These are phyloP conservation scores for Leccinellum rugosiceps DNA, from an alignment of 768 basidiomycete genomes.

Conservation along the genomic window DNA sequence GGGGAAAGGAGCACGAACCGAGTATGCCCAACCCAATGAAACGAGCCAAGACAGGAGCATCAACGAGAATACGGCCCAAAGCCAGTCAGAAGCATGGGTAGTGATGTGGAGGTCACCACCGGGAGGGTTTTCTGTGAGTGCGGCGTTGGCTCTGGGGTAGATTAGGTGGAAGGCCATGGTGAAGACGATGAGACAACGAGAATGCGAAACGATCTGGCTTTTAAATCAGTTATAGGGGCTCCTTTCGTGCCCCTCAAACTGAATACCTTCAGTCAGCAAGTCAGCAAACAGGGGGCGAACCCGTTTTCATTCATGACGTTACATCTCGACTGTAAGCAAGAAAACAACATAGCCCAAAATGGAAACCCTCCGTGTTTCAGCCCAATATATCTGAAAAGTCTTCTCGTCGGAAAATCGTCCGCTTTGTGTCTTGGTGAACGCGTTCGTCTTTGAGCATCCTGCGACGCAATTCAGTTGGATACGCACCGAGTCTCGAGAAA, in stretches of 20 bases:
- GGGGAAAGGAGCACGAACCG: slow-evolving; percentile 8
- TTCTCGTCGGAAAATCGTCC: slow-evolving; percentile 49
- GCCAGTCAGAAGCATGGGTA: slow-evolving; percentile 46
- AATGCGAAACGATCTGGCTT: background rate
- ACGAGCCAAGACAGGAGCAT: slow-evolving; percentile 42
- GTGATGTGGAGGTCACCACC: slow-evolving; percentile 40
- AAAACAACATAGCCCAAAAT: slow-evolving; percentile 14
- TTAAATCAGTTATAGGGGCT: slow-evolving; percentile 16
- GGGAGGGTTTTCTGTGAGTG: slow-evolving; percentile 35
- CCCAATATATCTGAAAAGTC: slow-evolving; percentile 47
- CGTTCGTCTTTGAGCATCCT: slow-evolving; percentile 94
- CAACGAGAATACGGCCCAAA: slow-evolving; percentile 53
- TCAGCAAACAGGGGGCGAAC: slow-evolving; percentile 1
- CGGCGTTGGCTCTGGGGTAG: slow-evolving; percentile 25
- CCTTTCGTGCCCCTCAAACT: background rate
- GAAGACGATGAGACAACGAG: background rate
- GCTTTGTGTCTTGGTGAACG: slow-evolving; percentile 47
- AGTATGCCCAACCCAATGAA: slow-evolving; percentile 36
- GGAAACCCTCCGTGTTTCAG: slow-evolving; percentile 17
- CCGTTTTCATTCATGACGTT: slow-evolving; percentile 19
- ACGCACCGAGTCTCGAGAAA: background rate
- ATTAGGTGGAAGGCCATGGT: slow-evolving; percentile 18
- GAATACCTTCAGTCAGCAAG: background rate
- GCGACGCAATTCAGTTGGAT: background rate
- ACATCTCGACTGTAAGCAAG: background rate